phyloP scores from a whole-genome alignment of 805 yeast genomes.

The Saccharomycopsis sp. region DNA sequence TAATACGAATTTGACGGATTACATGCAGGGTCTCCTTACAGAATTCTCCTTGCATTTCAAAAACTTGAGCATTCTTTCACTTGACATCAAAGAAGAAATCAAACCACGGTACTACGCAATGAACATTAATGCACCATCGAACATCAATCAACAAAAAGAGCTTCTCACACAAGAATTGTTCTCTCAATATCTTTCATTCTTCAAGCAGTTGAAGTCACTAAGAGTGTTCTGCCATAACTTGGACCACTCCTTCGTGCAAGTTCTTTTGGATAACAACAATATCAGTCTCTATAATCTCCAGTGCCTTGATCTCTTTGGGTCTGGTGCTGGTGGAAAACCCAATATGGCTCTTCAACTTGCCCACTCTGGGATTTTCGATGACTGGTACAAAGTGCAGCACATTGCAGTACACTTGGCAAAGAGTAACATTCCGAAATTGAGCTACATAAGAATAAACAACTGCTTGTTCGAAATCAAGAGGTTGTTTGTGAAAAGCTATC shows the following conservation, averaged over 20 bases:
- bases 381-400: conserved; percentile 49
- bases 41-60: conserved; percentile 4
- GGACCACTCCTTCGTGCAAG: conserved; percentile 23
- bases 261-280: conserved; percentile 23
- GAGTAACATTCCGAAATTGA: conserved; percentile 25
- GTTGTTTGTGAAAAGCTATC: not conserved
- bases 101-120: not conserved
- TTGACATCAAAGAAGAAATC: conserved; percentile 34
- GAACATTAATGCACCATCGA: conserved; percentile 11
- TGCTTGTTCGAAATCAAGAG: conserved; percentile 37
- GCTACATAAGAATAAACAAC: conserved; percentile 40
- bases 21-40: conserved; percentile 4
- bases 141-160: no score
- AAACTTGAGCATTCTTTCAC: conserved; percentile 22
- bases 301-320: conserved; percentile 39
- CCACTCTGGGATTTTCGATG: conserved; percentile 46
- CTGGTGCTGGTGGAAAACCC: conserved; percentile 44
- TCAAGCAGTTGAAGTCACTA: conserved; percentile 29
- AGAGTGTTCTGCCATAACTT: conserved; percentile 34
- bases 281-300: conserved; percentile 24
- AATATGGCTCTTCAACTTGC: conserved; percentile 45
- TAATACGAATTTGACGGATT: conserved; percentile 21
- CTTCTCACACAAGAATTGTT: conserved; percentile 18
- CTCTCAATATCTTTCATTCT: conserved; percentile 20
- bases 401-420: conserved; percentile 36